phyloP scores from a whole-genome alignment of 495 filamentous ascomycete genomes.

The Penicillium maclennaniae region DNA sequence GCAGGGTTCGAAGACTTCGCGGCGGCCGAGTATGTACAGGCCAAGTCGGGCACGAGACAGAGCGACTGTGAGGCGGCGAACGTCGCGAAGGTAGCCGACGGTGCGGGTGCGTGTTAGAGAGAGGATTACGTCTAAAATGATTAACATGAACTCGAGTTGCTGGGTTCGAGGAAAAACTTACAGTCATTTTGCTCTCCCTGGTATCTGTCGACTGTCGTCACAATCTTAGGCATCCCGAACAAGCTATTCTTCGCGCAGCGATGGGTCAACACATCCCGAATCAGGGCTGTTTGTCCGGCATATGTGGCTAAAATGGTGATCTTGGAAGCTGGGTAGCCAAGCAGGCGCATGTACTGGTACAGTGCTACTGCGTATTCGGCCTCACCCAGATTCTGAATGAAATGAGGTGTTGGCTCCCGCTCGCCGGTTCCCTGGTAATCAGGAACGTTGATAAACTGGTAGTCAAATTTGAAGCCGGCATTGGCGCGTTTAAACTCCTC shows the following conservation, averaged over 20 bases:
- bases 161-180: conserved; percentile 44
- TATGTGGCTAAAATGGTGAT: conserved; percentile 93
- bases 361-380: conserved; percentile 95
- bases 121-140: conserved; percentile 74
- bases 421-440: conserved; percentile 93
- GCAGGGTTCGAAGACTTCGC: conserved; percentile 83
- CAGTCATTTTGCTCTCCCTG: conserved; percentile 99
- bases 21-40: conserved; percentile 88
- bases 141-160: conserved; percentile 20
- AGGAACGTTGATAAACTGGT: conserved; percentile 94
- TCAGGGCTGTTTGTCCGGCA: conserved; percentile 88
- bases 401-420: conserved; percentile 88
- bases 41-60: conserved; percentile 90
- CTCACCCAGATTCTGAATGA: conserved; percentile 95
- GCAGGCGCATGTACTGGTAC: conserved; percentile 95
- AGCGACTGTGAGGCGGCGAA: conserved; percentile 93
- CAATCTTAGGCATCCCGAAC: conserved; percentile 86
- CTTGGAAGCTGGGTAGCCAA: conserved; percentile 89
- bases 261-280: conserved; percentile 83
- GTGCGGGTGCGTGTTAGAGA: conserved; percentile 83
- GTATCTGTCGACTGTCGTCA: conserved; percentile 96
- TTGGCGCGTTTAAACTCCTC: conserved; percentile 80
- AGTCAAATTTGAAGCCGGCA: conserved; percentile 87
- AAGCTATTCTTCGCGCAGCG: conserved; percentile 76
- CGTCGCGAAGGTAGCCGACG: conserved; percentile 90